Evolutionary conservation across 2,329 filamentous ascomycete genomes (phyloP), one percentile per base, ranked within the genome.

Genomic region (Neophaeococcomyces aloes): DNA sequence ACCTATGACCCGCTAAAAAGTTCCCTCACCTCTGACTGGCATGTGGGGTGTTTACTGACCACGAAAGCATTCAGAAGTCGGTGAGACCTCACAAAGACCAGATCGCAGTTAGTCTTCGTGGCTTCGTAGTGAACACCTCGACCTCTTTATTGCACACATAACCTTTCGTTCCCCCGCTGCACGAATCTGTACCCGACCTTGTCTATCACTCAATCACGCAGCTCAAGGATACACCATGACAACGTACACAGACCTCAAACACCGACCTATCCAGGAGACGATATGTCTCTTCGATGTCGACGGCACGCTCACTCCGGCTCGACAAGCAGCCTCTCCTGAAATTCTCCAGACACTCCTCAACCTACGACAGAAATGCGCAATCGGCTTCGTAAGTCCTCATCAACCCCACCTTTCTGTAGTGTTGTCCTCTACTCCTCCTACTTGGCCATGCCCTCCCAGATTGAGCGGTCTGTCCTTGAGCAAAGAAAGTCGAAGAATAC

Each of bases 251-350:
- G 77, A 86, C 50, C 78, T 96, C 53, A 76, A 81, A 62, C 74
- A 89, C 58, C 86, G 91, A 55, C 85, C 86, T 33, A 69, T 95
- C 65, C 86, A 88, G 70, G 86, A 91, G 74, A 96, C 89, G 53
- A 84, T 98, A 65, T 81, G 79, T 60, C 81, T 98, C 52, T 98
- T 98, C 67, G 91, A 98, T 67, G 91, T 98, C 48, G 91, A 98
- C 63, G 85, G 78, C 59, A 95, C 91, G 23, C 77, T 98, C 55
- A 91, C 87, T 13, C 83, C 79, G 32, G 81, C 91, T 35, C 79
- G 91, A 53, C 73, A 88, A 83, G 59, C 60, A 47, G 85, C 78
- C 56, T 78, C 79, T 29, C 79, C 84, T 44, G 84, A 94, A 64
- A 91, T 94, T 75, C 81, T 94, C 53, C 66, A 77, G 51, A 71